phyloP scores from a whole-genome alignment of 2,329 filamentous ascomycete genomes.

The Aspergillus clavatus region DNA sequence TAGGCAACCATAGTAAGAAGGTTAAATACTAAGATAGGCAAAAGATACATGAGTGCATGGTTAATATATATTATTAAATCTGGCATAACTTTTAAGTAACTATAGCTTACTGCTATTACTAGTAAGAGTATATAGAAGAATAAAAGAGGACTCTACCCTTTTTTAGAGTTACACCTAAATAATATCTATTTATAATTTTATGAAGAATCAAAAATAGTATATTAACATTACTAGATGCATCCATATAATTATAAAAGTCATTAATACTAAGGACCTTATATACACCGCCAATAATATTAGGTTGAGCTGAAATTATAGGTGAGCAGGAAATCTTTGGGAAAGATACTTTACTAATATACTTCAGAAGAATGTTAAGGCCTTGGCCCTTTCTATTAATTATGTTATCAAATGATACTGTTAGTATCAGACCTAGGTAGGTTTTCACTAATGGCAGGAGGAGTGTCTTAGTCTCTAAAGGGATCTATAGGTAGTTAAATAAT shows the following conservation, averaged over 20 bases:
- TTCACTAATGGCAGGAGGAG: slow-evolving; percentile 15
- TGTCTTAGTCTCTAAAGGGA: slow-evolving; percentile 17
- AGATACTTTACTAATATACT: too few species aligned
- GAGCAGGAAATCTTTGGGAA: too few species aligned
- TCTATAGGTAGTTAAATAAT: slow-evolving; percentile 18
- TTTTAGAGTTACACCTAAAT: too few species aligned
- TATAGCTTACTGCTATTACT: background rate
- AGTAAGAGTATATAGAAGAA: too few species aligned
- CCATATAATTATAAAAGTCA: too few species aligned
- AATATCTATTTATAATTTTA: too few species aligned
- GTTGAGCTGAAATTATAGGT: too few species aligned
- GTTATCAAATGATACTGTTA: slow-evolving; percentile 23
- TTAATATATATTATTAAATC: background rate
- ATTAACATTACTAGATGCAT: too few species aligned
- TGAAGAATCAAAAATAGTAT: too few species aligned
- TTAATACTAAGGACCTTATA: too few species aligned
- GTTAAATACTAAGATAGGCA: background rate
- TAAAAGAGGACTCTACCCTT: too few species aligned
- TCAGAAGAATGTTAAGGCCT: background rate
- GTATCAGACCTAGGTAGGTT: slow-evolving; percentile 15
- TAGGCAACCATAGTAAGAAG: background rate
- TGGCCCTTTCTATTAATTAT: slow-evolving; percentile 32
- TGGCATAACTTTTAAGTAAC: background rate
- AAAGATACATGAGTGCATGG: background rate
- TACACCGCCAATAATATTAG: too few species aligned